Conservation (phyloP, 1,284 basidiomycete genomes). For the Takashimella koratensis region DNA sequence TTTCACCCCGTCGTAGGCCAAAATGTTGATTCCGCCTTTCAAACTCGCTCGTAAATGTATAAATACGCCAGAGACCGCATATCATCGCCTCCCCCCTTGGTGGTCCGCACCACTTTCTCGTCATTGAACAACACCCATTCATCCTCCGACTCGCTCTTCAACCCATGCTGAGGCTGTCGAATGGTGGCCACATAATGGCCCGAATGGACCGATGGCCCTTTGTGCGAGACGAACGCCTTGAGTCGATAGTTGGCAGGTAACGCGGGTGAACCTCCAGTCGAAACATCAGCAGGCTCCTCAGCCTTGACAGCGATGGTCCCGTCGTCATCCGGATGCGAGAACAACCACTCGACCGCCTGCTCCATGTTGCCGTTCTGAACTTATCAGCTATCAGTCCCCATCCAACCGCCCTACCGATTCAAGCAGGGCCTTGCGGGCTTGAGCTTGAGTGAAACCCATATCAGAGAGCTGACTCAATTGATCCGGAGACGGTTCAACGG, state of each 20-base stretch:
- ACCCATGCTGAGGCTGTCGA: slow-evolving; percentile 36
- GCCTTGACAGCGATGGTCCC: slow-evolving; percentile 47
- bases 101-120: slow-evolving; percentile 88
- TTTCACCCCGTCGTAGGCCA: too few species aligned
- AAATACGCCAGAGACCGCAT: slow-evolving; percentile 80
- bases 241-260: slow-evolving; percentile 76
- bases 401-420: slow-evolving; percentile 49
- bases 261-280: slow-evolving; percentile 54
- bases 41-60: slow-evolving; percentile 72
- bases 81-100: slow-evolving; percentile 55
- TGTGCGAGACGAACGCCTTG: slow-evolving; percentile 94
- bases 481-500: slow-evolving; percentile 60
- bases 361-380: slow-evolving; percentile 68
- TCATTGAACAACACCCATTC: slow-evolving; percentile 91
- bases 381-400: neutral
- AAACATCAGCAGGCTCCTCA: slow-evolving; percentile 52
- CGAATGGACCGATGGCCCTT: slow-evolving; percentile 89
- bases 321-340: slow-evolving; percentile 83
- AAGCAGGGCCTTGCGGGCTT: slow-evolving; percentile 81
- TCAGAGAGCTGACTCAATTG: slow-evolving; percentile 72
- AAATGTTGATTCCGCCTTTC: too few species aligned
- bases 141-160: slow-evolving; percentile 45
- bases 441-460: slow-evolving; percentile 86
- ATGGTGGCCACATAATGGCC: slow-evolving; percentile 69
- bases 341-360: slow-evolving; percentile 94